These are phyloP conservation scores for Curvularia lunata DNA, from an alignment of 2,329 filamentous ascomycete species.

Conservation along the genomic window DNA sequence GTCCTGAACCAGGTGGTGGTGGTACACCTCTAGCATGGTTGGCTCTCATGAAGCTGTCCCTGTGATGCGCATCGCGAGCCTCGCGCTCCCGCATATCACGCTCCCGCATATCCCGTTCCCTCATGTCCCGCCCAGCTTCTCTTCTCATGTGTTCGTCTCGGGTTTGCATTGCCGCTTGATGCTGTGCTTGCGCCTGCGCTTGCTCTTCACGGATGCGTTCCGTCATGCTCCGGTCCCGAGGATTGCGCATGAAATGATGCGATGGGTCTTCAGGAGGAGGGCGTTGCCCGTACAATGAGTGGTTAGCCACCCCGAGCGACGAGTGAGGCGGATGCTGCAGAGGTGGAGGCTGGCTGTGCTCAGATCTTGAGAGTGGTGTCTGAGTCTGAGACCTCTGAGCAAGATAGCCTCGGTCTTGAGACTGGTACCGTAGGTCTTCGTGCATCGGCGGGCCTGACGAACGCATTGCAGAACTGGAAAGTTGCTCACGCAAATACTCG, in stretches of 20 bases:
- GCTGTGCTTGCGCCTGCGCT: constrained; percentile 24
- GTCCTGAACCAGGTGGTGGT: constrained; percentile 24
- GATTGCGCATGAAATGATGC: constrained; percentile 30
- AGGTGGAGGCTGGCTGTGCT: constrained; percentile 37
- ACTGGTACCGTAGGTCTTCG: constrained; percentile 39
- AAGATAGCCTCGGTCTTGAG: constrained; percentile 38
- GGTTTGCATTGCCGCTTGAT: constrained; percentile 26
- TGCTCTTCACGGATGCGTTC: constrained; percentile 42
- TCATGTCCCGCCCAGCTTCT: constrained; percentile 33
- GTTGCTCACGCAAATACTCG: constrained; percentile 41
- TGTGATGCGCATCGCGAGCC: constrained; percentile 26
- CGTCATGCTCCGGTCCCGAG: constrained; percentile 32
- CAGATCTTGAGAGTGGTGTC: constrained; percentile 41
- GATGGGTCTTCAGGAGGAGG: constrained; percentile 34
- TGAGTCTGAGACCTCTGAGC: constrained; percentile 46
- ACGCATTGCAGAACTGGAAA: constrained; percentile 31
- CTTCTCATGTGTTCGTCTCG: constrained; percentile 34
- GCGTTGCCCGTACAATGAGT: constrained; percentile 37
- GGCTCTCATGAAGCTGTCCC: constrained; percentile 30
- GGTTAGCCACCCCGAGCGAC: constrained; percentile 35
- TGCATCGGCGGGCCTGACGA: constrained; percentile 31
- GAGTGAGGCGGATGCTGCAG: constrained; percentile 45
- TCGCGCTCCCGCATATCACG: constrained; percentile 28
- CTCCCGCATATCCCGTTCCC: constrained; percentile 26
- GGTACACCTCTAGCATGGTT: constrained; percentile 26